Percentiles rank a stretch among this genome's conserved stretches.
Evolutionary conservation across 2,329 filamentous ascomycete genomes (phyloP).

Genomic region (Hirsutella thompsonii): DNA sequence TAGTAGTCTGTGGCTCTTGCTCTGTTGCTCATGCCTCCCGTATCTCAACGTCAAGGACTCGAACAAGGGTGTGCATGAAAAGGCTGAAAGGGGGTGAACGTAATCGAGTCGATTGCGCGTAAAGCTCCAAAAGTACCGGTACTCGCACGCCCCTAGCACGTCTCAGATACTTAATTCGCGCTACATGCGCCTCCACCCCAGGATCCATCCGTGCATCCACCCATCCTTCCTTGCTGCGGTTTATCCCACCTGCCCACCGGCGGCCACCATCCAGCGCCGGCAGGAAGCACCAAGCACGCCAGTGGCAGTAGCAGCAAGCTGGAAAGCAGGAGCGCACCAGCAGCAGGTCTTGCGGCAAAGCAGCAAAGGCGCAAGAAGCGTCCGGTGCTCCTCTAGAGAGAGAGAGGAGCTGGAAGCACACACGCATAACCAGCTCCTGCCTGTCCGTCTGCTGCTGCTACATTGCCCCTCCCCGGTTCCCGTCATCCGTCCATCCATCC

Average conservation of each 20-base stretch:
- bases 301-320: background rate
- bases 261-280: background rate
- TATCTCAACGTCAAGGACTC: too few species aligned
- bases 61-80: too few species aligned
- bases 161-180: background rate
- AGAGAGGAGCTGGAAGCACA: too few species aligned
- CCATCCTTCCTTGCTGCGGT: slow-evolving; percentile 2
- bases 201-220: slow-evolving; percentile 14
- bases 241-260: background rate
- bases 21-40: too few species aligned
- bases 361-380: background rate
- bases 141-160: background rate
- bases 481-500: slow-evolving; percentile 8
- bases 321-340: background rate
- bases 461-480: slow-evolving; percentile 5
- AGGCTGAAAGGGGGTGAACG: too few species aligned
- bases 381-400: background rate
- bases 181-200: slow-evolving; percentile 5
- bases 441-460: too few species aligned
- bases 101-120: too few species aligned
- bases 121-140: too few species aligned
- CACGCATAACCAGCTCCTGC: too few species aligned
- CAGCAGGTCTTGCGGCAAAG: background rate
- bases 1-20: too few species aligned
- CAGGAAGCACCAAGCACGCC: background rate